Percentiles rank a stretch among this genome's conserved stretches.
Conservation (phyloP, 495 filamentous ascomycete genomes). For the Sporormia fimetaria region DNA sequence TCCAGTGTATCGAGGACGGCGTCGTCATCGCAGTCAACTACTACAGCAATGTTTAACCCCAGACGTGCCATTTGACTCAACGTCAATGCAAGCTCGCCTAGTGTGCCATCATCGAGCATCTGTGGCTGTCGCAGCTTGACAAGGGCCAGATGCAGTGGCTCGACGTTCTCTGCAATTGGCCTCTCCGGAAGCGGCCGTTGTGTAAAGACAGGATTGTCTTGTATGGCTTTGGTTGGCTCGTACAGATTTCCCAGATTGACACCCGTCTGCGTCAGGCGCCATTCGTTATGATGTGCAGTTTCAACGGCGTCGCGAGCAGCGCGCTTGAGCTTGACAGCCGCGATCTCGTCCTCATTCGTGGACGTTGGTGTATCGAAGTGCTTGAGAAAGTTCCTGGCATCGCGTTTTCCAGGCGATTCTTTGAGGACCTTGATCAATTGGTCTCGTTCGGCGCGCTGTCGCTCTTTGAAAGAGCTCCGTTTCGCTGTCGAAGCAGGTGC, state of each 20-base stretch:
- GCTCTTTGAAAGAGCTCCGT: conserved; percentile 15
- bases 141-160: conserved; percentile 66
- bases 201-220: conserved; percentile 51
- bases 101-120: conserved; percentile 49
- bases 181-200: conserved; percentile 28
- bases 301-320: conserved; percentile 9
- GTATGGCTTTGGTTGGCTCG: conserved; percentile 46
- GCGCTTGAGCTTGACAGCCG: neutral
- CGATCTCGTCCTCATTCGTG: neutral
- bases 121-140: conserved; percentile 73
- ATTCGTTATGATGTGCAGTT: conserved; percentile 14
- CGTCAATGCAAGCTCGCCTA: conserved; percentile 71
- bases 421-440: conserved; percentile 18
- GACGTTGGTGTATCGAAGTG: conserved; percentile 19
- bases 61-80: conserved; percentile 69
- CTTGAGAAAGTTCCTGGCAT: conserved; percentile 23
- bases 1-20: conserved; percentile 17
- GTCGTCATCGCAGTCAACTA: conserved; percentile 54
- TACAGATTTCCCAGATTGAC: conserved; percentile 57
- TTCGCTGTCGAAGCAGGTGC: neutral
- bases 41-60: conserved; percentile 68
- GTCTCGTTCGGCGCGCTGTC: conserved; percentile 22
- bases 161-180: conserved; percentile 20
- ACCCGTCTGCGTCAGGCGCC: conserved; percentile 25
- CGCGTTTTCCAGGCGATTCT: conserved; percentile 21